phyloP scores from a whole-genome alignment of 2,329 filamentous ascomycete genomes.

The Beauveria rudraprayagi region DNA sequence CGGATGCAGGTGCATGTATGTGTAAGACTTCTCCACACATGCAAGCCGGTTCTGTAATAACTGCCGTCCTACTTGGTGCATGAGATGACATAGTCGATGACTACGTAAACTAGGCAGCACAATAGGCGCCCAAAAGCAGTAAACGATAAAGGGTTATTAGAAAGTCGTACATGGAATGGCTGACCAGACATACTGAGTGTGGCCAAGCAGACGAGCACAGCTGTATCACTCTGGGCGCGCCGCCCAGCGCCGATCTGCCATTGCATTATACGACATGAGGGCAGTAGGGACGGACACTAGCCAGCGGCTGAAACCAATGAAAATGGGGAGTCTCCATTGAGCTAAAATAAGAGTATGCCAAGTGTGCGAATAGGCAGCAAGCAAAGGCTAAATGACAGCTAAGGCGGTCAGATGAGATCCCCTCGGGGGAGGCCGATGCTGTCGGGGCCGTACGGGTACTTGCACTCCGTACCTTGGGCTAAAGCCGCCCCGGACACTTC shows the following conservation, averaged over 20 bases:
- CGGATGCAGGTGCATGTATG: not conserved
- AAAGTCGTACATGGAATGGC: not conserved
- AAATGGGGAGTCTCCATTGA: not conserved
- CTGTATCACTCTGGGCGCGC: not conserved
- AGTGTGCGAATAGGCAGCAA: not conserved
- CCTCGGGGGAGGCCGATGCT: not conserved
- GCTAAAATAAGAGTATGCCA: no score
- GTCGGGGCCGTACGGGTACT: not conserved
- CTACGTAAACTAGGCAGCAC: not conserved
- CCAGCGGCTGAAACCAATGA: not conserved
- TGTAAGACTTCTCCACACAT: not conserved
- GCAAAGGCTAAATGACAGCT: not conserved
- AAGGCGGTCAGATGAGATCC: slow-evolving; percentile 1
- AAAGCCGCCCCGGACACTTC: not conserved
- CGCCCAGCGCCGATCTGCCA: not conserved
- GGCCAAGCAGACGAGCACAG: not conserved
- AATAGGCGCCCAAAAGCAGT: no score
- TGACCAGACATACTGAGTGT: not conserved
- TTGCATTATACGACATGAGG: not conserved
- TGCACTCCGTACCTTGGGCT: no score
- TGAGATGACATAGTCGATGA: not conserved
- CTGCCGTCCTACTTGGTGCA: not conserved
- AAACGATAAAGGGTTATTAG: not conserved
- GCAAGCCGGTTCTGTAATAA: not conserved
- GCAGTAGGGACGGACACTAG: not conserved